A percentile compares a stretch with the other conserved stretches of the same genome.
Conservation (phyloP, 2,329 filamentous ascomycete species). For the Hypoxylon sp. region DNA sequence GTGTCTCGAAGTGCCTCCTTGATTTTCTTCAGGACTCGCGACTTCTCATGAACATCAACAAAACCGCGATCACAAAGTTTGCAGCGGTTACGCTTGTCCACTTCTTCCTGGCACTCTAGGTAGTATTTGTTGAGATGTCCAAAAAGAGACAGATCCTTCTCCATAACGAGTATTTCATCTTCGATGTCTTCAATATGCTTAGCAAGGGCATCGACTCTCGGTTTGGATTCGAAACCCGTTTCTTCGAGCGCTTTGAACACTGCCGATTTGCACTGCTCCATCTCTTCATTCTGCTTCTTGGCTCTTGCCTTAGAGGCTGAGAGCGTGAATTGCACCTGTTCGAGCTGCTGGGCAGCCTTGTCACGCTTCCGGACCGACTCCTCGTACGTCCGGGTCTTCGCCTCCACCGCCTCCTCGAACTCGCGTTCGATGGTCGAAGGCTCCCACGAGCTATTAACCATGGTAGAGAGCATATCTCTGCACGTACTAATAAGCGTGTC, state of each 20-base stretch:
- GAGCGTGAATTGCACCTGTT: constrained; percentile 80
- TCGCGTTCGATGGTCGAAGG: constrained; percentile 75
- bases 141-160: constrained; percentile 76
- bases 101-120: constrained; percentile 71
- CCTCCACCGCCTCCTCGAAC: constrained; percentile 73
- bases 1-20: constrained; percentile 71
- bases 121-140: constrained; percentile 79
- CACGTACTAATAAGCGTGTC: constrained; percentile 83
- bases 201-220: constrained; percentile 65
- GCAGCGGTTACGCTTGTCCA: constrained; percentile 78
- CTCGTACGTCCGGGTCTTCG: constrained; percentile 67
- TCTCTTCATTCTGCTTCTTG: constrained; percentile 72
- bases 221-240: constrained; percentile 58
- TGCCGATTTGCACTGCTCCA: constrained; percentile 68
- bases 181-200: constrained; percentile 63
- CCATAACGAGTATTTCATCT: constrained; percentile 69
- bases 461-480: constrained; percentile 72
- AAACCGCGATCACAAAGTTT: constrained; percentile 80
- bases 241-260: constrained; percentile 63
- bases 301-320: constrained; percentile 73
- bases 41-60: constrained; percentile 68
- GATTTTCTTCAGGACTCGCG: constrained; percentile 75
- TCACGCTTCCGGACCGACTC: constrained; percentile 79
- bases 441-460: constrained; percentile 76
- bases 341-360: constrained; percentile 75